Evolutionary conservation across 2,329 filamentous ascomycete genomes (phyloP).

Genomic region (Malbranchea cinnamomea): DNA sequence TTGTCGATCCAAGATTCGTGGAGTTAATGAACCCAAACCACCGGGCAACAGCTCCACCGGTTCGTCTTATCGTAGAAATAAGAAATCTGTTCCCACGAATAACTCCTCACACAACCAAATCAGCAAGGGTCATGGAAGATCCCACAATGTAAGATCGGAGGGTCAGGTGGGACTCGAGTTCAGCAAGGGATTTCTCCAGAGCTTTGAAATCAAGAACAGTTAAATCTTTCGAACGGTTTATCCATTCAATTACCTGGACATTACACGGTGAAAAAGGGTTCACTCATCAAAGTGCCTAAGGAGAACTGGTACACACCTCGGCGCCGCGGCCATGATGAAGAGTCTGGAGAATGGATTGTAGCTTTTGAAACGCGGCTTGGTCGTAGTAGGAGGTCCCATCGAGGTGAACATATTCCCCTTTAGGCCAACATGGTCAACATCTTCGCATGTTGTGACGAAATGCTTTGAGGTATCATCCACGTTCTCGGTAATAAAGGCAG

Average conservation of each 20-base stretch:
- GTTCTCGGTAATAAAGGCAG: background rate
- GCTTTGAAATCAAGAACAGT: slow-evolving; percentile 62
- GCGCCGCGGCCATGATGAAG: slow-evolving; percentile 24
- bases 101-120: slow-evolving; percentile 70
- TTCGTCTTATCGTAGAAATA: slow-evolving; percentile 60
- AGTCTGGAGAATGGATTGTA: slow-evolving; percentile 24
- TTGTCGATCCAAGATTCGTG: slow-evolving; percentile 57
- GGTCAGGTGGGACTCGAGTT: slow-evolving; percentile 75
- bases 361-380: no score
- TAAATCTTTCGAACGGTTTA: slow-evolving; percentile 42
- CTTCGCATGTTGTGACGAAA: background rate
- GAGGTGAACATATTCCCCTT: slow-evolving; percentile 12
- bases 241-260: slow-evolving; percentile 19
- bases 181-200: slow-evolving; percentile 56
- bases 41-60: slow-evolving; percentile 60
- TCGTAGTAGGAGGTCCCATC: no score
- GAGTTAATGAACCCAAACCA: slow-evolving; percentile 85
- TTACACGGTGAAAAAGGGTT: background rate
- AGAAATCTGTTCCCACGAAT: slow-evolving; percentile 76
- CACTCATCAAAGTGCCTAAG: background rate
- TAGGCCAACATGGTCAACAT: background rate
- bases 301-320: slow-evolving; percentile 14
- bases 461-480: background rate
- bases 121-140: slow-evolving; percentile 60
- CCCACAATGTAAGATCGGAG: slow-evolving; percentile 76